Evolutionary conservation across 495 filamentous ascomycete species (phyloP).

Genomic region (Penicillium daleae): DNA sequence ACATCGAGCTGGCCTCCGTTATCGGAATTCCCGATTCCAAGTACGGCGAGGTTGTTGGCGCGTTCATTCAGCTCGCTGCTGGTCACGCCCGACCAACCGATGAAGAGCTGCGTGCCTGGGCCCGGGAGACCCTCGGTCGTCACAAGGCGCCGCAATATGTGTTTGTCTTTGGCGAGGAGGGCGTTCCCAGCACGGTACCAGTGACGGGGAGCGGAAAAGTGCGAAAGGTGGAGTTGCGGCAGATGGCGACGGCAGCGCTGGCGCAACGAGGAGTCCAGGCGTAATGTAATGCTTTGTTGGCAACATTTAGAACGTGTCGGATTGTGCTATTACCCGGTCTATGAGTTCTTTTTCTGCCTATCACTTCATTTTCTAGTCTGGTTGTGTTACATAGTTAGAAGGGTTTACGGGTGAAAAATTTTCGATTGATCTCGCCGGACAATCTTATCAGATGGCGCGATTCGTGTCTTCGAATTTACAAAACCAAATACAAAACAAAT

Average conservation of each 20-base stretch:
- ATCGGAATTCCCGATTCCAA: conserved; percentile 64
- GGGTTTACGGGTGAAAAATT: neutral
- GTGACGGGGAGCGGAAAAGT: conserved; percentile 75
- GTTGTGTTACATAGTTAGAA: neutral
- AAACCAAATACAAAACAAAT: neutral
- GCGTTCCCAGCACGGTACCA: conserved; percentile 58
- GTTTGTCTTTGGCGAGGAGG: conserved; percentile 66
- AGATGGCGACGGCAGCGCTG: conserved; percentile 56
- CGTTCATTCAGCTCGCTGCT: conserved; percentile 53
- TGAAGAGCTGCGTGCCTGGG: conserved; percentile 62
- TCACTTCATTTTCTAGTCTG: neutral
- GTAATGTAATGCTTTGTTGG: neutral
- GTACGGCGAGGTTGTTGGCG: conserved; percentile 70
- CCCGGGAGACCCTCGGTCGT: conserved; percentile 60
- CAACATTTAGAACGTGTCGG: neutral
- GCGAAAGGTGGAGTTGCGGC: conserved; percentile 66
- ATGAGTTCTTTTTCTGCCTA: conserved; percentile 3
- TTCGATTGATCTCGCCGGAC: neutral
- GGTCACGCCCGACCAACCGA: conserved; percentile 41
- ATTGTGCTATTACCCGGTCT: neutral
- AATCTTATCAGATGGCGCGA: conserved; percentile 22
- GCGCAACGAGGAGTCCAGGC: conserved; percentile 21
- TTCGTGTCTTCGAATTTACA: neutral
- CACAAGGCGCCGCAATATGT: conserved; percentile 70
- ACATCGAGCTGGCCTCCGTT: conserved; percentile 59